Conservation (phyloP, 2,329 filamentous ascomycete species). For the Colletotrichum endophyticum region DNA sequence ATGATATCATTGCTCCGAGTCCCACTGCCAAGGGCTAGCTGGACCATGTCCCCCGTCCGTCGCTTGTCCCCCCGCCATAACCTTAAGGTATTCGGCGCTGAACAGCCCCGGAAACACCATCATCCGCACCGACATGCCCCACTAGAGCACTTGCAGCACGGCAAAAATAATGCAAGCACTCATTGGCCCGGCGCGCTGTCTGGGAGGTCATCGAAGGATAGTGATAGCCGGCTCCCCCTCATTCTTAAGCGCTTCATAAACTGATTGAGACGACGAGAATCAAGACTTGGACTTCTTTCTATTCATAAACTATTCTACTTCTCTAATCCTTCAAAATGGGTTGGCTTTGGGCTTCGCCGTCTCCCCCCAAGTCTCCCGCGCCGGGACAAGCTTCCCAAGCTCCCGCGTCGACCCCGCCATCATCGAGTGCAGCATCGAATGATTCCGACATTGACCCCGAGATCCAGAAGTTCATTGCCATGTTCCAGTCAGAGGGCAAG, state of each 20-base stretch:
- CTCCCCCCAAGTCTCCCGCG: slow-evolving; percentile 33
- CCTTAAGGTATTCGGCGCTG: slow-evolving; percentile 1
- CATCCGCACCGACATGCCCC: slow-evolving; percentile 7
- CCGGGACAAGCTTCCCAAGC: slow-evolving; percentile 26
- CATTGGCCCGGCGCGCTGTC: slow-evolving; percentile 15
- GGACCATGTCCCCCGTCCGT: background rate
- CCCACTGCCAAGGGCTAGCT: background rate
- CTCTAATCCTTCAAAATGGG: slow-evolving; percentile 51
- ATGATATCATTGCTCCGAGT: slow-evolving; percentile 12
- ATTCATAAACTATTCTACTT: background rate
- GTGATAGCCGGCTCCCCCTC: slow-evolving; percentile 15
- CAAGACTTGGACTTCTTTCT: too few species aligned
- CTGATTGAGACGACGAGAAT: background rate
- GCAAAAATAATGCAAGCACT: slow-evolving; percentile 18
- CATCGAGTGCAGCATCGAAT: slow-evolving; percentile 14
- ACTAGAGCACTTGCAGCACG: background rate
- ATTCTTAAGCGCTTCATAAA: background rate
- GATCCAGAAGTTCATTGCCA: slow-evolving; percentile 58
- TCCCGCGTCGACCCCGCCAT: slow-evolving; percentile 23
- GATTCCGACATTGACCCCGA: slow-evolving; percentile 48
- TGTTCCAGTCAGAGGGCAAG: slow-evolving; percentile 43
- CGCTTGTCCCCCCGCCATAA: background rate
- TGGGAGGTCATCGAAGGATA: slow-evolving; percentile 12
- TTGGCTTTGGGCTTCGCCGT: slow-evolving; percentile 63
- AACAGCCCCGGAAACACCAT: background rate